These are phyloP conservation scores for Pseudogymnoascus sp. DNA, from an alignment of 2,329 filamentous ascomycete species.

Conservation along the genomic window DNA sequence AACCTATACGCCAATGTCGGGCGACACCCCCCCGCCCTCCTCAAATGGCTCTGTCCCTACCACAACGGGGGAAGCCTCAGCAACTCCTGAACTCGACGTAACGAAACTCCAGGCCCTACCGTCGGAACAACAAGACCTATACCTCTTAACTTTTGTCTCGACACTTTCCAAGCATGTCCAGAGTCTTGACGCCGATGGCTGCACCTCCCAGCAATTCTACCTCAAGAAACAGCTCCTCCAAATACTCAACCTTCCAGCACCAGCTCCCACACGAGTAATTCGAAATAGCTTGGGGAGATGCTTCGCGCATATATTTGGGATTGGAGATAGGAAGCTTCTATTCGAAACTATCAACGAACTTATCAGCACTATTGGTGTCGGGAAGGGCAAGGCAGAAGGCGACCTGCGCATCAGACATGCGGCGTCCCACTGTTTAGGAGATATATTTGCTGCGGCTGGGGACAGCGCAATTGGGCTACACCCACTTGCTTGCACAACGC, in stretches of 20 bases:
- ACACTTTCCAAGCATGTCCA: conserved; percentile 74
- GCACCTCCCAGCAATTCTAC: conserved; percentile 80
- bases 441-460: conserved; percentile 84
- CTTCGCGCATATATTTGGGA: conserved; percentile 71
- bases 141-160: conserved; percentile 81
- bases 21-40: conserved; percentile 21
- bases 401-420: conserved; percentile 78
- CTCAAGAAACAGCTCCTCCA: conserved; percentile 93
- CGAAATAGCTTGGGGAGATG: conserved; percentile 82
- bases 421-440: conserved; percentile 76
- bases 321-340: conserved; percentile 82
- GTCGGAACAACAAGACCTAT: conserved; percentile 91
- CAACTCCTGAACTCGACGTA: conserved; percentile 75
- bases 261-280: conserved; percentile 78
- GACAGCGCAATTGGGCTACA: conserved; percentile 86
- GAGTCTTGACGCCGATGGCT: conserved; percentile 64
- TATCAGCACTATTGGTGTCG: conserved; percentile 59
- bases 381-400: conserved; percentile 66
- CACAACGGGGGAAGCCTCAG: conserved; percentile 32
- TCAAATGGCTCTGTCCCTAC: conserved; percentile 28
- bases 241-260: conserved; percentile 73
- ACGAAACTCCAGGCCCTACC: conserved; percentile 82
- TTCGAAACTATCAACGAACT: conserved; percentile 94
- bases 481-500: conserved; percentile 59
- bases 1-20: conserved; percentile 21